phyloP scores from a whole-genome alignment of 495 filamentous ascomycete species.

The Trichoderma orchidacearum region DNA sequence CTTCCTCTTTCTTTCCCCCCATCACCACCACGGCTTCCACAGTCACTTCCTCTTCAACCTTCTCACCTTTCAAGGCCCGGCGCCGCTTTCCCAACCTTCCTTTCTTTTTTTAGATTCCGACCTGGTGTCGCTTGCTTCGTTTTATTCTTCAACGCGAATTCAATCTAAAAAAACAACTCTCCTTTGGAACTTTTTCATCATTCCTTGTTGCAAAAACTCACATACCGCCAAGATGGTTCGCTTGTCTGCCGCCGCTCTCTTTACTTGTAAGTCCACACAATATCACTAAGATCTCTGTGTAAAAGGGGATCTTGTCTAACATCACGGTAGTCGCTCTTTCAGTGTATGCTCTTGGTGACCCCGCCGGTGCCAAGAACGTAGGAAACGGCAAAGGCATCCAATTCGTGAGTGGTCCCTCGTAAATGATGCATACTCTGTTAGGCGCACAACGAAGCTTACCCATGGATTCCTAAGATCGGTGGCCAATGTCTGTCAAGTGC shows the following conservation, averaged over 20 bases:
- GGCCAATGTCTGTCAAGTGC: constrained; percentile 23
- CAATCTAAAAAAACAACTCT: not conserved
- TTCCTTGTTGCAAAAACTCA: not conserved
- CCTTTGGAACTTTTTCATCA: not conserved
- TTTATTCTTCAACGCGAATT: not conserved
- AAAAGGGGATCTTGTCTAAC: constrained; percentile 1
- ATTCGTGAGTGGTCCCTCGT: constrained; percentile 16
- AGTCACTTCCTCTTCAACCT: not conserved
- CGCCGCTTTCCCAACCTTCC: not conserved
- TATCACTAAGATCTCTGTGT: not conserved
- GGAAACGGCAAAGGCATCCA: constrained; percentile 17
- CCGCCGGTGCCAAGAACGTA: constrained; percentile 20
- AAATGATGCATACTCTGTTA: not conserved
- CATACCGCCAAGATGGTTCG: constrained; percentile 7
- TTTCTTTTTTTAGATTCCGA: not conserved
- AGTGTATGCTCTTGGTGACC: constrained; percentile 13
- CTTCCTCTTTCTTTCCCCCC: not conserved
- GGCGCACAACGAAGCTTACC: not conserved
- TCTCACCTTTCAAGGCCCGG: not conserved
- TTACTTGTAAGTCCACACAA: constrained; percentile 5
- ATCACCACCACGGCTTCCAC: not conserved
- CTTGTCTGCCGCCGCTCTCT: constrained; percentile 4
- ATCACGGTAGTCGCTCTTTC: constrained; percentile 1
- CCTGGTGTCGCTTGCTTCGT: not conserved
- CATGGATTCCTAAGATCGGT: constrained; percentile 14